These are phyloP conservation scores for Globisporangium apiculatum DNA, from an alignment of 352 stramenopile genomes.

Conservation along the genomic window DNA sequence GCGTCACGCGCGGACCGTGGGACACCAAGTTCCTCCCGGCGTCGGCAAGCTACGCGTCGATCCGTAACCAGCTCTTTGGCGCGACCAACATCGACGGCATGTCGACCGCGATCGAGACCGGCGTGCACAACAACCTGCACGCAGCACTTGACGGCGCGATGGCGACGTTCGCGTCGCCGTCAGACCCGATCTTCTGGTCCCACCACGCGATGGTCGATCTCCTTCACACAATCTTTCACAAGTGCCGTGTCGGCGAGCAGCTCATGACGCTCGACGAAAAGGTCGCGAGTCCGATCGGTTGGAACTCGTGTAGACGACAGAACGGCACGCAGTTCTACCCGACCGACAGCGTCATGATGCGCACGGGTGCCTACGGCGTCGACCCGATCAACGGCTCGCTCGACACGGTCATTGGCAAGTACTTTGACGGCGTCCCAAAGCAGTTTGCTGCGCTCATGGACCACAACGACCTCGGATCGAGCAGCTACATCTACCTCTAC, in stretches of 20 bases:
- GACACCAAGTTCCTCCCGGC: constrained; percentile 21
- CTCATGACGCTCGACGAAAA: constrained; percentile 23
- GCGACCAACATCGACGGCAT: constrained; percentile 20
- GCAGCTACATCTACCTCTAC: constrained; percentile 12
- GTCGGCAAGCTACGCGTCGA: constrained; percentile 26
- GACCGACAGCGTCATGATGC: constrained; percentile 18
- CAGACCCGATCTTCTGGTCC: constrained; percentile 55
- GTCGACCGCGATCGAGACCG: constrained; percentile 22
- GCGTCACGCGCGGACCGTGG: constrained; percentile 26
- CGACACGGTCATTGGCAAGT: constrained; percentile 23
- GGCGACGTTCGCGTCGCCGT: constrained; percentile 34
- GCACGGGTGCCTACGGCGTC: constrained; percentile 19
- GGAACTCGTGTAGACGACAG: constrained; percentile 13
- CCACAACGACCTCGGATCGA: constrained; percentile 9
- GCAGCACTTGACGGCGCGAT: constrained; percentile 31
- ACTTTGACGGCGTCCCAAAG: constrained; percentile 42
- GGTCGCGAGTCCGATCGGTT: constrained; percentile 13
- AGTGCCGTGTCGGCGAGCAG: constrained; percentile 26
- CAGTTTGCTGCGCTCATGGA: constrained; percentile 13
- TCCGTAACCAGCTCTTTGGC: constrained; percentile 41
- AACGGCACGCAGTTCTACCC: constrained; percentile 3
- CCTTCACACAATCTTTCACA: constrained; percentile 48
- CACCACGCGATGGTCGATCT: constrained; percentile 46
- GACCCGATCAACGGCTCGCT: constrained; percentile 12
- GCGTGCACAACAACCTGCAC: constrained; percentile 52